Evolutionary conservation across 2,329 filamentous ascomycete genomes (phyloP).

Genomic region (Aspergillus terreus): DNA sequence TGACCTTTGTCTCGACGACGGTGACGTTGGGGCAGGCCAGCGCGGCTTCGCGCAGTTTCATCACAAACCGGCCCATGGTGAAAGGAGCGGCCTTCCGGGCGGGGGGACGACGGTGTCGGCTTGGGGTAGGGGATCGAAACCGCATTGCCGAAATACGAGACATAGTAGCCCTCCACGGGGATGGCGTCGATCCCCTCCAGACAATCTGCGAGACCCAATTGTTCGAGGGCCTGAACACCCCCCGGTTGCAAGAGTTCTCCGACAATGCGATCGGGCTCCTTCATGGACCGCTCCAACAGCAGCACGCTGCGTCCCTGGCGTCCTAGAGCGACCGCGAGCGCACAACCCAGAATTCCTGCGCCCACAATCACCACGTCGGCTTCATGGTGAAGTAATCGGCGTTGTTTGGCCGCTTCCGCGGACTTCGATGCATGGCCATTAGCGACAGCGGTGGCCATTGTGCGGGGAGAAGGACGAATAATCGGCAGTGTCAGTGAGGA

Average conservation of each 20-base stretch:
- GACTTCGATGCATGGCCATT: conserved; percentile 23
- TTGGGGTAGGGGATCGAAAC: conserved; percentile 77
- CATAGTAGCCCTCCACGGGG: conserved; percentile 78
- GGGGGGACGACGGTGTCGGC: conserved; percentile 45
- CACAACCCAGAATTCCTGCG: conserved; percentile 85
- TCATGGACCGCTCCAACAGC: conserved; percentile 81
- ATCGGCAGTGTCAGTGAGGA: conserved; percentile 9
- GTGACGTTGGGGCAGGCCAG: conserved; percentile 76
- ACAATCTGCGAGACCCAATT: conserved; percentile 76
- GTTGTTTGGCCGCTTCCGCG: conserved; percentile 36
- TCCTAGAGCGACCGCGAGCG: conserved; percentile 76
- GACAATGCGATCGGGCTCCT: conserved; percentile 92
- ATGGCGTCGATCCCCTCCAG: conserved; percentile 86
- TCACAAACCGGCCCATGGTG: conserved; percentile 95
- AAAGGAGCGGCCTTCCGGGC: conserved; percentile 74
- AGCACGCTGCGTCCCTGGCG: conserved; percentile 89
- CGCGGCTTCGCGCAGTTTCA: conserved; percentile 72
- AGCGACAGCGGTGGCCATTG: conserved; percentile 21
- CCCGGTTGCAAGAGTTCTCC: conserved; percentile 94
- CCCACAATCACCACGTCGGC: conserved; percentile 88
- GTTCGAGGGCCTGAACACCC: conserved; percentile 73
- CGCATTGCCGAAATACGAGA: conserved; percentile 72
- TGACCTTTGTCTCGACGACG: conserved; percentile 84
- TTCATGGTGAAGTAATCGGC: conserved; percentile 55
- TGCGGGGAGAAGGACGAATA: conserved; percentile 12